Base-by-base conservation (phyloP, 345 rosid species). In the Pistacia integerrima region DNA sequence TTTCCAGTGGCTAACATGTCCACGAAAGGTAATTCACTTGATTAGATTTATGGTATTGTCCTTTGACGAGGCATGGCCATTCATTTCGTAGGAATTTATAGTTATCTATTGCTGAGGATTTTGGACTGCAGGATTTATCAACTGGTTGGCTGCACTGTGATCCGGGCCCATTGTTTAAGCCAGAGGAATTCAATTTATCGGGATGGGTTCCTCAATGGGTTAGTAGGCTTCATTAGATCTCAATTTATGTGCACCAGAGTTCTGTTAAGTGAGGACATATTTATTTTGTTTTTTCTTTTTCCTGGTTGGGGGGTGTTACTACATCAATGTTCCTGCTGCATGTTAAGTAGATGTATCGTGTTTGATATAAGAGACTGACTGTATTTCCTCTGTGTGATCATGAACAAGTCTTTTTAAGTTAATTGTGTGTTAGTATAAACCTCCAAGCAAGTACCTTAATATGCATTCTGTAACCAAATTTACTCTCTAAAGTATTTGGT, bases 131-230 rank as follows among this genome's bases (percentile, higher is more conserved):
- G 99, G 98, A 96, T 84, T 83, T 96, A 80, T 88, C 94, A 69
- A 91, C 94, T 56, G 92, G 97, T 65, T 96, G 99, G 99, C 92
- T 96, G 82, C 87, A 89, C 0, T 96, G 99, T 82, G 98, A 96
- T 73, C 97, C 99, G 46, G 99, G 94, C 73, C 99, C 98, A 58
- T 73, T 87, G 81, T 96, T 87, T 83, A 93, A 87, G 87, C 92
- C 93, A 41, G 99, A 96, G 80, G 76, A 68, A 72, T 89, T 79
- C 72, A 49, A 81, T 66, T 76, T 96, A 81, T 90, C 94, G 16
- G 86, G 73, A 36, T 88, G 93, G 95, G 55, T 91, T 84, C 84
- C 92, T 55, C 82, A 66, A 66, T 91, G 97, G 99, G 98, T 92
- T 94, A 98, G 97, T 90, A 82, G 84, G 82, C 77, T 75, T 80